Conservation (phyloP, 768 basidiomycete species). For the Rhodotorula graminis region DNA sequence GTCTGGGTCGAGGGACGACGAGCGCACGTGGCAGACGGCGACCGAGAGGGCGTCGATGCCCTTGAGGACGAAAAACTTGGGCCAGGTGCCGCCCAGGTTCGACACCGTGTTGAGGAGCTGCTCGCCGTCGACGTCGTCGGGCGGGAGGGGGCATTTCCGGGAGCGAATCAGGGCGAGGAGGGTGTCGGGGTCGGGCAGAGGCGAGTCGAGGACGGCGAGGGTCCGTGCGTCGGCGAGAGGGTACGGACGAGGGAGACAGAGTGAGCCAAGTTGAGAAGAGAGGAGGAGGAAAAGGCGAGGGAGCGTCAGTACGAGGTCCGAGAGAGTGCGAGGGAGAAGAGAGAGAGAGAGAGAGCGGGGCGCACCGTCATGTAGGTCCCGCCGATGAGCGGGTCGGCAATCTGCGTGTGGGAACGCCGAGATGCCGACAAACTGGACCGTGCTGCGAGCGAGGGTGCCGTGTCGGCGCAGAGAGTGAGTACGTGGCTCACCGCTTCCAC, state of each 20-base stretch:
- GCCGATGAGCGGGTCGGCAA: conserved; percentile 93
- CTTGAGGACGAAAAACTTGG: conserved; percentile 90
- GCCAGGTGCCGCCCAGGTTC: conserved; percentile 98
- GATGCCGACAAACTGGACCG: conserved; percentile 97
- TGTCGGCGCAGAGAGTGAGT: background rate
- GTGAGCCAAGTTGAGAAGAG: conserved; percentile 47
- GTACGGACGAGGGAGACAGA: background rate
- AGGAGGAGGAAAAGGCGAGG: background rate
- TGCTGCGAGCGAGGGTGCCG: conserved; percentile 53
- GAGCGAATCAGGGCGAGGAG: background rate
- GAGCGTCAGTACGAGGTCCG: conserved; percentile 1
- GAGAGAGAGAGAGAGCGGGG: background rate
- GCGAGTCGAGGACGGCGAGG: too few relatives aligned
- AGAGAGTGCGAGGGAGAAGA: background rate
- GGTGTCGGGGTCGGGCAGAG: too few relatives aligned
- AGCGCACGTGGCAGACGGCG: conserved; percentile 70
- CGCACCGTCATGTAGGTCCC: conserved; percentile 95
- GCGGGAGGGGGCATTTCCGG: conserved; percentile 47
- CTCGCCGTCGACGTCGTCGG: too few relatives aligned
- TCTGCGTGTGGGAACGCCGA: conserved; percentile 97
- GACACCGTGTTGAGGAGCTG: conserved; percentile 80
- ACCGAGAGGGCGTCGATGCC: conserved; percentile 84
- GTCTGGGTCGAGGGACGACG: conserved; percentile 43
- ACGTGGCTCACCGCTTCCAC: too few relatives aligned
- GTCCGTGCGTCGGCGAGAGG: too few relatives aligned